A percentile compares a stretch with the other conserved stretches of the same genome.
phyloP scores from a whole-genome alignment of 352 stramenopile species.

The Phytophthora citrophthora region DNA sequence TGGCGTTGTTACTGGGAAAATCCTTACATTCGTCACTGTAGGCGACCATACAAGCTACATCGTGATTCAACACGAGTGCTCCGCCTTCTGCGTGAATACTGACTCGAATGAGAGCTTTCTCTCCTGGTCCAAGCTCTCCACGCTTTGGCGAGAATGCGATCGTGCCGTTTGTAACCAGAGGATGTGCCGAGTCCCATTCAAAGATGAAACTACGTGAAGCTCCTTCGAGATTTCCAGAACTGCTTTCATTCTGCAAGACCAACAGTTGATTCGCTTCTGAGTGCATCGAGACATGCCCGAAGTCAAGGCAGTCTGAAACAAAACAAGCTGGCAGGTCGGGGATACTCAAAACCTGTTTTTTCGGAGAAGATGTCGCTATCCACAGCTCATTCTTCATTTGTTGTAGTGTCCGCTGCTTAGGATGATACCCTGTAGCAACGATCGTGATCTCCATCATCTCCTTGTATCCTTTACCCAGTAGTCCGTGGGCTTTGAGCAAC shows the following conservation, averaged over 20 bases:
- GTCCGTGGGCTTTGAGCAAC: constrained; percentile 68
- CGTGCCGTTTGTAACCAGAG: constrained; percentile 52
- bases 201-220: constrained; percentile 38
- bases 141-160: constrained; percentile 58
- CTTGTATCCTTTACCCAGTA: constrained; percentile 75
- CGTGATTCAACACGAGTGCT: constrained; percentile 68
- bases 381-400: constrained; percentile 42
- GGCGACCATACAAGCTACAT: constrained; percentile 62
- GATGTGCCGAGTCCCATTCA: constrained; percentile 66
- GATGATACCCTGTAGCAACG: constrained; percentile 66
- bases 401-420: constrained; percentile 39
- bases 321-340: constrained; percentile 56
- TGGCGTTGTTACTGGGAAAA: constrained; percentile 21
- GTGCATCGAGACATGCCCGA: constrained; percentile 66
- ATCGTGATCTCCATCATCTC: constrained; percentile 70
- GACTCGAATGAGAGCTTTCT: constrained; percentile 64
- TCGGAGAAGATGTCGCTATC: constrained; percentile 23
- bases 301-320: constrained; percentile 58
- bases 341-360: constrained; percentile 38
- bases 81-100: constrained; percentile 48
- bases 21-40: constrained; percentile 34
- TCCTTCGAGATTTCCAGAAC: neutral
- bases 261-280: constrained; percentile 53
- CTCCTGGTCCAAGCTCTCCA: constrained; percentile 52
- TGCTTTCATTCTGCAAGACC: constrained; percentile 56